Conservation (phyloP, 371 early-diverging fungal genomes). For the Mucor irregularis region DNA sequence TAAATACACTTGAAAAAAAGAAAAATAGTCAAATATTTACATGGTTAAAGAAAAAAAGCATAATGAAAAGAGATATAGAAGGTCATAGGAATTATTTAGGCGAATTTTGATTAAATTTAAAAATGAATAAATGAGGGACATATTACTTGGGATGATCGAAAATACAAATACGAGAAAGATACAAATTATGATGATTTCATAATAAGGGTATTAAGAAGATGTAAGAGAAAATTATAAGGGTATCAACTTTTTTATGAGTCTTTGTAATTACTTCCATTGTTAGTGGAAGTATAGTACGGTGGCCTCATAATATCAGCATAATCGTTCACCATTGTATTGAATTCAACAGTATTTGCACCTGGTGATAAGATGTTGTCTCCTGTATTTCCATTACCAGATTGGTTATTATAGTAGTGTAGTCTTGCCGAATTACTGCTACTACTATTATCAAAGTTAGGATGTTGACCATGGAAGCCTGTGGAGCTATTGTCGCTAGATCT, state of each 20-base stretch:
- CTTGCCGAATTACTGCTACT: neutral
- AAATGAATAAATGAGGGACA: too few species aligned
- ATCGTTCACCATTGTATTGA: neutral
- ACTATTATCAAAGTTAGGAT: neutral
- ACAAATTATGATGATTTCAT: too few species aligned
- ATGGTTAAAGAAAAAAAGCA: too few species aligned
- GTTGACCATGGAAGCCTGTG: neutral
- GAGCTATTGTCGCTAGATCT: neutral
- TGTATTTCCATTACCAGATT: neutral
- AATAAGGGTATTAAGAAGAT: too few species aligned
- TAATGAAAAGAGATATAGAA: too few species aligned
- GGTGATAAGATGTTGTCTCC: neutral
- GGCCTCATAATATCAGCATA: constrained; percentile 2
- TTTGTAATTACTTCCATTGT: neutral
- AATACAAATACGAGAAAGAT: too few species aligned
- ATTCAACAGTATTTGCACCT: neutral
- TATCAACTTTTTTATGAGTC: neutral
- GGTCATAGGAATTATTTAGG: too few species aligned
- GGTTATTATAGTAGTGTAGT: neutral
- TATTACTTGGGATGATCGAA: too few species aligned
- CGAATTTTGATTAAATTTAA: too few species aligned
- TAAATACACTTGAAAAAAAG: too few species aligned
- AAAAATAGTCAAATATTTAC: too few species aligned
- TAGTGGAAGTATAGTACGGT: neutral
- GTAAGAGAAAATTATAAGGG: too few species aligned